phyloP scores from a whole-genome alignment of 805 yeast species.

The Candida ponderosae region DNA sequence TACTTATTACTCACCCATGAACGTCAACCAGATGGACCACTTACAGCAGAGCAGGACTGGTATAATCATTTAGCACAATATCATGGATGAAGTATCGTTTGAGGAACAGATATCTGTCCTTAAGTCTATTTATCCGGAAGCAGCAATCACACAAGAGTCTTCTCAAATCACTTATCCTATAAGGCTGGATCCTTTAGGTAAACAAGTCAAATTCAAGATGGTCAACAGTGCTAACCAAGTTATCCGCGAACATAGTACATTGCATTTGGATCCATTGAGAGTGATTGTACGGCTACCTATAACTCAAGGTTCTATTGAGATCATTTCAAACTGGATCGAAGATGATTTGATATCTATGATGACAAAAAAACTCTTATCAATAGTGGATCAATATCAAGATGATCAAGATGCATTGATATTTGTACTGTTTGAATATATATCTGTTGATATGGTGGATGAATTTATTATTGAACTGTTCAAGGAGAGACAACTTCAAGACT shows the following conservation, averaged over 20 bases:
- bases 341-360: slow-evolving; percentile 8
- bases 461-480: slow-evolving; percentile 7
- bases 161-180: background rate
- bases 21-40: too few species aligned
- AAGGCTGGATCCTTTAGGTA: background rate
- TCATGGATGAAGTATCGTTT: slow-evolving; percentile 13
- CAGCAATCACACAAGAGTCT: slow-evolving; percentile 18
- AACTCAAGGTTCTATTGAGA: slow-evolving; percentile 17
- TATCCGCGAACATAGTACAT: background rate
- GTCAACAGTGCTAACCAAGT: background rate
- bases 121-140: slow-evolving; percentile 34
- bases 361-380: slow-evolving; percentile 26
- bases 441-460: slow-evolving; percentile 12
- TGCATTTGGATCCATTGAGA: background rate
- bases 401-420: slow-evolving; percentile 32
- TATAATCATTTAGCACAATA: too few species aligned
- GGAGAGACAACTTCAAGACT: slow-evolving; percentile 2
- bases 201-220: background rate
- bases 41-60: too few species aligned
- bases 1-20: too few species aligned
- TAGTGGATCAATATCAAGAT: slow-evolving; percentile 10
- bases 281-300: slow-evolving; percentile 25
- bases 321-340: slow-evolving; percentile 27
- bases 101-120: slow-evolving; percentile 34
- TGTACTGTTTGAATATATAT: slow-evolving; percentile 33